phyloP scores from a whole-genome alignment of 2,329 filamentous ascomycete species.

The Colletotrichum musicola region DNA sequence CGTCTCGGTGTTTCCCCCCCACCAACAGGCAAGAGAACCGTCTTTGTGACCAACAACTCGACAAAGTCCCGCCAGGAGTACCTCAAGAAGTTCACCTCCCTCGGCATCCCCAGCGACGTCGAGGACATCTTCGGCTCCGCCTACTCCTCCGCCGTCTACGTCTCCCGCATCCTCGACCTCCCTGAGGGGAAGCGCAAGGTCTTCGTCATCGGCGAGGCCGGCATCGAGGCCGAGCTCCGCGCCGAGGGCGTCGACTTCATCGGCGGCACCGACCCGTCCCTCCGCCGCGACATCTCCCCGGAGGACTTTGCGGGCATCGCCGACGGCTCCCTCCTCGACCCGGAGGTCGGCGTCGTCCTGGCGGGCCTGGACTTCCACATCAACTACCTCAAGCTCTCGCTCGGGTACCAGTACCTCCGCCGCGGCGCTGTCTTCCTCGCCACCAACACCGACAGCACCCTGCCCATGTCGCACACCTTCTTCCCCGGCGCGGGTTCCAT shows the following conservation, averaged over 20 bases:
- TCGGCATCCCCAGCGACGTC: conserved; percentile 83
- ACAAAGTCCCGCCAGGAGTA: conserved; percentile 96
- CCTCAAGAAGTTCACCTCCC: conserved; percentile 85
- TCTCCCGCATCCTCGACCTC: conserved; percentile 88
- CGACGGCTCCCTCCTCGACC: conserved; percentile 81
- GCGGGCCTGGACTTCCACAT: conserved; percentile 93
- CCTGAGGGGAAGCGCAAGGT: conserved; percentile 88
- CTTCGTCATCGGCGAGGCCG: conserved; percentile 90
- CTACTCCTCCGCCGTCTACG: conserved; percentile 96
- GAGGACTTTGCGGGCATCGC: conserved; percentile 86
- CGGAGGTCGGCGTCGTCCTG: conserved; percentile 90
- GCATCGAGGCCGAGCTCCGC: conserved; percentile 89
- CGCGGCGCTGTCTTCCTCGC: conserved; percentile 88
- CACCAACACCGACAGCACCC: conserved; percentile 91
- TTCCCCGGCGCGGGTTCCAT: conserved; percentile 94
- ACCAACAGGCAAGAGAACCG: conserved; percentile 81
- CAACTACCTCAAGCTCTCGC: conserved; percentile 92
- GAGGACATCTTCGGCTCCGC: conserved; percentile 97
- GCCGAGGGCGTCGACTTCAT: conserved; percentile 84
- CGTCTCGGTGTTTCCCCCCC: conserved; percentile 11
- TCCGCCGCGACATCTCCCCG: conserved; percentile 81
- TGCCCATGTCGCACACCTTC: conserved; percentile 83
- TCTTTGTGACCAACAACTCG: conserved; percentile 99
- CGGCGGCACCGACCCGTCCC: conserved; percentile 85
- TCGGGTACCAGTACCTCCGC: conserved; percentile 87